These are phyloP conservation scores for Termitomyces sp. DNA, from an alignment of 768 basidiomycete genomes.

Conservation along the genomic window DNA sequence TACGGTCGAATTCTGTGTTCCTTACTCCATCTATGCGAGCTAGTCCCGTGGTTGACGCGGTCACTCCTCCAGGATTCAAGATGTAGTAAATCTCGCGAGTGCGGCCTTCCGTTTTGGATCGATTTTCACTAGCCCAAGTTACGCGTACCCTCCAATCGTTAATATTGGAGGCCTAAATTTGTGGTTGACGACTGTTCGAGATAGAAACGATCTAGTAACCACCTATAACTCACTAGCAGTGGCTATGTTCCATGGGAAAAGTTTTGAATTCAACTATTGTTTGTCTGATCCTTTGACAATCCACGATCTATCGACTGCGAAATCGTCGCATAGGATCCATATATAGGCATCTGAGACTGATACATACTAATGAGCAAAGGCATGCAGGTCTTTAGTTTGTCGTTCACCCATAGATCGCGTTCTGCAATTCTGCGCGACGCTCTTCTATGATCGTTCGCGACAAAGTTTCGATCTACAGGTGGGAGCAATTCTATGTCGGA, in stretches of 20 bases:
- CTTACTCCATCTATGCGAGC: background rate
- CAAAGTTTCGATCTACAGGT: slow-evolving; percentile 43
- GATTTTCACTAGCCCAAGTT: too few species aligned
- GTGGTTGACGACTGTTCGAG: background rate
- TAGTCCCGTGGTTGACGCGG: background rate
- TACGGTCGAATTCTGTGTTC: slow-evolving; percentile 20
- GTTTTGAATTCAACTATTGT: background rate
- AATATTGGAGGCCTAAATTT: background rate
- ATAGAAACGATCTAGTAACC: background rate
- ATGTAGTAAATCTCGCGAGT: too few species aligned
- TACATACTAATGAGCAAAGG: slow-evolving; percentile 18
- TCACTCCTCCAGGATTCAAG: background rate
- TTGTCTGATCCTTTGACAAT: background rate
- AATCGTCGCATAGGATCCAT: background rate
- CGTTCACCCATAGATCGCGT: slow-evolving; percentile 2
- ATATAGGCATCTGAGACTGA: too few species aligned
- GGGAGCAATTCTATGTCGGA: slow-evolving; percentile 38
- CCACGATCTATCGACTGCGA: background rate
- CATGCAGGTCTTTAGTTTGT: slow-evolving; percentile 15
- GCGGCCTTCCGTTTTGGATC: background rate
- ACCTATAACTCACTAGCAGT: background rate
- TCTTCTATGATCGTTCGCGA: slow-evolving; percentile 36
- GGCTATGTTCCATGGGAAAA: background rate
- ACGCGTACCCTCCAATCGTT: background rate
- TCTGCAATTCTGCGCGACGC: slow-evolving; percentile 37